These are phyloP conservation scores for Oryza brachyantha DNA, from an alignment of 176 grass and related monocot genomes.

Conservation along the genomic window DNA sequence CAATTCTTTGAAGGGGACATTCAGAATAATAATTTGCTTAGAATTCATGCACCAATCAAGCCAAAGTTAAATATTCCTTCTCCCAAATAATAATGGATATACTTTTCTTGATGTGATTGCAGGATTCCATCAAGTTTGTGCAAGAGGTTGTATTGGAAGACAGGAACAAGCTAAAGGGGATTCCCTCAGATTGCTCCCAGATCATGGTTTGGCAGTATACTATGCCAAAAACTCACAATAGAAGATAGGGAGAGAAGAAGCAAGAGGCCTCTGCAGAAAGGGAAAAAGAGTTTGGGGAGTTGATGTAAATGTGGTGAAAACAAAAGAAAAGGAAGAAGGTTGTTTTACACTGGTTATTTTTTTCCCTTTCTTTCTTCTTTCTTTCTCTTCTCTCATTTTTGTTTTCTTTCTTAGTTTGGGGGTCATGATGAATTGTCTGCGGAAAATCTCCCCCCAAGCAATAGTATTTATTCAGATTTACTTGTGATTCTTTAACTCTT, in stretches of 20 bases:
- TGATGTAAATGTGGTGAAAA: slow-evolving; percentile 74
- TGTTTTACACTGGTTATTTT: slow-evolving; percentile 42
- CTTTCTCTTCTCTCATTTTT: slow-evolving; percentile 37
- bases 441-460: slow-evolving; percentile 28
- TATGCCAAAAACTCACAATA: slow-evolving; percentile 48
- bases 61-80: neutral
- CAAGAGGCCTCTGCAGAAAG: neutral
- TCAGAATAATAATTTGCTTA: neutral
- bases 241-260: slow-evolving; percentile 34
- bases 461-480: slow-evolving; percentile 63
- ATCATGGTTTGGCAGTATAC: slow-evolving; percentile 91
- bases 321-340: slow-evolving; percentile 26
- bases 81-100: neutral
- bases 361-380: neutral
- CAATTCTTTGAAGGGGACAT: slow-evolving; percentile 1
- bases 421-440: slow-evolving; percentile 20
- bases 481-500: slow-evolving; percentile 51
- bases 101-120: slow-evolving; percentile 13
- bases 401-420: slow-evolving; percentile 23
- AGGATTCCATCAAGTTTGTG: slow-evolving; percentile 96
- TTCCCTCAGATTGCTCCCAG: slow-evolving; percentile 74
- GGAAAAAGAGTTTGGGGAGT: neutral
- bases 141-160: slow-evolving; percentile 87
- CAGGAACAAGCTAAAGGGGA: slow-evolving; percentile 70
- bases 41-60: neutral